These are phyloP conservation scores for Poa pratensis DNA, from an alignment of 176 grass and related monocot genomes.

Conservation along the genomic window DNA sequence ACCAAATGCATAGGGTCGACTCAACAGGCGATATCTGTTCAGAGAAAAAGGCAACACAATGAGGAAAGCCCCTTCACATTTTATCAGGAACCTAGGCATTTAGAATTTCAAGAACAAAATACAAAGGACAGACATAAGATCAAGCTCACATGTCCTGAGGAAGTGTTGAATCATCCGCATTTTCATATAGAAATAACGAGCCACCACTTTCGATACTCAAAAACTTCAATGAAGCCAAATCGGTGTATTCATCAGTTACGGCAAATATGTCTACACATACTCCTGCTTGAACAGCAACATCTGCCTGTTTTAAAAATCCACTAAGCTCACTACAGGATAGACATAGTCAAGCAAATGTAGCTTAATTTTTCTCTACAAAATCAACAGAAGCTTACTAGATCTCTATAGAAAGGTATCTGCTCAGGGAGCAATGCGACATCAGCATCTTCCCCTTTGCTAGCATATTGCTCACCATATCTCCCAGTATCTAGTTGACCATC, in stretches of 20 bases:
- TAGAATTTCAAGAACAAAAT: conserved; percentile 32
- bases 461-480: conserved; percentile 96
- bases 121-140: conserved; percentile 16
- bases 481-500: conserved; percentile 85
- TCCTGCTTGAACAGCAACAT: conserved; percentile 93
- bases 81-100: neutral
- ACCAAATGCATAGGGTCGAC: conserved; percentile 97
- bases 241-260: conserved; percentile 92
- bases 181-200: conserved; percentile 88
- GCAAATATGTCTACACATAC: conserved; percentile 97
- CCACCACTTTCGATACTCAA: conserved; percentile 97
- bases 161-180: conserved; percentile 89
- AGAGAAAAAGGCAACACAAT: conserved; percentile 6
- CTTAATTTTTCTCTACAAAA: neutral
- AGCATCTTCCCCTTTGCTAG: conserved; percentile 86
- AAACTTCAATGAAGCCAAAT: conserved; percentile 97
- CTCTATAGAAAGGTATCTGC: conserved; percentile 93
- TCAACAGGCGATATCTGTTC: conserved; percentile 87
- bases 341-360: conserved; percentile 5
- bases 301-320: conserved; percentile 71
- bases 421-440: conserved; percentile 85
- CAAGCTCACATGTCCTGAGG: conserved; percentile 92
- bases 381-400: conserved; percentile 70
- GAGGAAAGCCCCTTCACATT: conserved; percentile 18
- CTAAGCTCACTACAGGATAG: conserved; percentile 20